Base-by-base conservation (phyloP, 2,329 filamentous ascomycete species). In the Saccharata proteae region DNA sequence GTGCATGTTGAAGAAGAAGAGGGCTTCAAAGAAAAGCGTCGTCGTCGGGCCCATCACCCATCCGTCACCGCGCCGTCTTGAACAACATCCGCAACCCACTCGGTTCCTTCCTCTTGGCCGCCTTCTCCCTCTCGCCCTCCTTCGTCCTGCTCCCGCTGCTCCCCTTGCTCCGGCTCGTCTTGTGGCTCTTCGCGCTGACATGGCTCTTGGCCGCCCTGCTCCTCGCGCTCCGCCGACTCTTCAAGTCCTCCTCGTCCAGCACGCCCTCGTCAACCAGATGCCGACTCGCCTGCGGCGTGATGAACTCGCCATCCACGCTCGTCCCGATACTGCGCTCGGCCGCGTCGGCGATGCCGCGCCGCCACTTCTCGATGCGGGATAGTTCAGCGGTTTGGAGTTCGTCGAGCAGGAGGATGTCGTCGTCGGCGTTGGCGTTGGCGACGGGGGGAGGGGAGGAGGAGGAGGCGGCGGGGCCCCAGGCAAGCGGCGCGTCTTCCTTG, bases 231-330 rank as follows among this genome's bases (percentile, higher is more conserved):
- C 32, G 18, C 7, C 54, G 47, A 2, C 52, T 54, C 43, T 59
- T 60, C 38, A 66, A 46, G 35, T 64, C 62, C 12, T 59, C 56
- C 42, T 65, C 62, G n/a, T 58, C 59, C 8, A 66, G 43, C 4
- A 58, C 52, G 9, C 62, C 62, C 15, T 58, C 61, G 10, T 57
- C 57, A 30, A 64, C 55, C 25, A 65, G 47, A 14, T 58, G 56
- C 29, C 50, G 47, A 7, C 57, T 54, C 2, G 73, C 74, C 3
- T 59, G 61, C 0, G 70, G 71, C 3, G 73, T 77, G 48, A 77
- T 69, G 49, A 75, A 75, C 45, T 77, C 74, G 34, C 72, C 73
- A 30, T 77, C 74, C 9, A 77, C 72, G 16, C 67, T 75, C 4
- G 71, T 76, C 15, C 67, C 71, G 5, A 61, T 41, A 42, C 66